Evolutionary conservation across 192 early-diverging fungal genomes (phyloP).

Genomic region (Obelidium mucronatum): DNA sequence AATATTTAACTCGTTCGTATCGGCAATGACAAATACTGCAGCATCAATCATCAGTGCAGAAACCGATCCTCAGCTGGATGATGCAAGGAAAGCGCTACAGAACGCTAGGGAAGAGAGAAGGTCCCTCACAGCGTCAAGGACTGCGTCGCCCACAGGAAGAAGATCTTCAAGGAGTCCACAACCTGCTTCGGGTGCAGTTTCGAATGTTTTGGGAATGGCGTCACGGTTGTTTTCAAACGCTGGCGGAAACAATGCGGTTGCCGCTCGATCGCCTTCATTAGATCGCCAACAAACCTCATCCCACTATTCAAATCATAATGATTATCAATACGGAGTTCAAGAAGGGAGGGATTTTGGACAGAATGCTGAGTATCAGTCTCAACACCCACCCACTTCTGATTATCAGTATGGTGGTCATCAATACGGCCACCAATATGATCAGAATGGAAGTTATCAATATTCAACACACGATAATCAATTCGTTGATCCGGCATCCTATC

Average conservation of each 20-base stretch:
- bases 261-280: background rate
- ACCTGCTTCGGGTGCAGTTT: background rate
- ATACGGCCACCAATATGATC: background rate
- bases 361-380: background rate
- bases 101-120: constrained; percentile 1
- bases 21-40: constrained; percentile 23
- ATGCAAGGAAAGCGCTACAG: background rate
- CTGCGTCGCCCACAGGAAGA: background rate
- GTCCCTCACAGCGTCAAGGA: background rate
- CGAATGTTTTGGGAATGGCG: constrained; percentile 20
- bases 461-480: background rate
- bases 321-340: constrained; percentile 23
- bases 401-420: background rate
- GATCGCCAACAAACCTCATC: too few relatives aligned
- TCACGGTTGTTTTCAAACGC: constrained; percentile 6
- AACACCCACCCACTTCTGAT: background rate
- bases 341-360: constrained; percentile 15
- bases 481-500: background rate
- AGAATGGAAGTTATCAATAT: background rate
- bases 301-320: background rate
- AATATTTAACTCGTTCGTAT: constrained; percentile 30
- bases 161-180: background rate
- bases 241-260: background rate
- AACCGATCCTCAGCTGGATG: background rate
- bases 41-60: constrained; percentile 18